phyloP scores from a whole-genome alignment of 2,329 filamentous ascomycete species.

The Apiospora sp. region DNA sequence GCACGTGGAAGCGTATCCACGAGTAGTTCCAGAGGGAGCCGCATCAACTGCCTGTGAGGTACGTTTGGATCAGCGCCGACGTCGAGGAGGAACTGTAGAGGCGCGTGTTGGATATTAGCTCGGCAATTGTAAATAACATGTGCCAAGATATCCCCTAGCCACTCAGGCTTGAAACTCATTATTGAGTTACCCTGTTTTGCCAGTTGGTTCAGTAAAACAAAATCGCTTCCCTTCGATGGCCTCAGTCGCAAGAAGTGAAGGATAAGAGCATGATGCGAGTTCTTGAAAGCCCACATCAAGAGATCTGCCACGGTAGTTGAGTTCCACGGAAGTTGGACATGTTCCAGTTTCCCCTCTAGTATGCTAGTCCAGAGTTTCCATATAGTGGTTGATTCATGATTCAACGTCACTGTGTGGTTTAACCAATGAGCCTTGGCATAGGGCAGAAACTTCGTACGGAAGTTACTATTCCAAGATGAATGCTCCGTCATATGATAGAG shows the following conservation, averaged over 20 bases:
- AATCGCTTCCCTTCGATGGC: neutral
- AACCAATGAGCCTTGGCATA: neutral
- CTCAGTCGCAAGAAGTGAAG: neutral
- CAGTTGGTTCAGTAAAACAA: neutral
- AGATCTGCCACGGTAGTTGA: neutral
- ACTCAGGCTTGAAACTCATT: neutral
- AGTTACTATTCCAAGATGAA: too few species aligned
- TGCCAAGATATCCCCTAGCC: neutral
- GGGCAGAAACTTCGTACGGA: neutral
- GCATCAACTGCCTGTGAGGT: neutral
- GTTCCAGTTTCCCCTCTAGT: neutral
- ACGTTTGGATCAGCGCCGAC: neutral
- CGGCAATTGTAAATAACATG: neutral
- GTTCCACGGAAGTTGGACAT: neutral
- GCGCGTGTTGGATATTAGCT: neutral
- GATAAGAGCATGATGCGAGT: neutral
- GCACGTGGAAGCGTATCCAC: neutral
- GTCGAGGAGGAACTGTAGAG: neutral
- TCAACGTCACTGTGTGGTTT: neutral
- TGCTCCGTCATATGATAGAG: too few species aligned
- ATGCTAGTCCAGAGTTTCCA: neutral
- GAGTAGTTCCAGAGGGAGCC: neutral
- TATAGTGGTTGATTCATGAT: neutral
- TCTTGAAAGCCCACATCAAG: neutral
- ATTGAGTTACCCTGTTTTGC: too few species aligned